phyloP scores from a whole-genome alignment of 164 flowering plant genomes.

The Taxillus chinensis region DNA sequence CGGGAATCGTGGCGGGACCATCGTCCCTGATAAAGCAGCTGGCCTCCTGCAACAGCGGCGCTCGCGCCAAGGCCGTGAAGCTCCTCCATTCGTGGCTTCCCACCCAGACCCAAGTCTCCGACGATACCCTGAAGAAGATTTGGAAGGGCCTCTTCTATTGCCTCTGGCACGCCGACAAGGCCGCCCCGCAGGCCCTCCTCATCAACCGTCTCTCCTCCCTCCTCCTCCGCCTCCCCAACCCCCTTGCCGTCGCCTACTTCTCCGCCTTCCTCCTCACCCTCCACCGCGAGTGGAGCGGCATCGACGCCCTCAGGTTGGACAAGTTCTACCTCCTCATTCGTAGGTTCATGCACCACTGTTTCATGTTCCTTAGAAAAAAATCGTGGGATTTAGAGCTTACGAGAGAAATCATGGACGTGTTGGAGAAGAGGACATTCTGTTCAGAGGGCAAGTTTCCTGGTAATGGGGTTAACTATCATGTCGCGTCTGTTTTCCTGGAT shows the following conservation, averaged over 20 bases:
- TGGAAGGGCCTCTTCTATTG: slow-evolving; percentile 95
- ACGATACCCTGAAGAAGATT: slow-evolving; percentile 54
- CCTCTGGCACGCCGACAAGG: slow-evolving; percentile 66
- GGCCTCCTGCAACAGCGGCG: slow-evolving; percentile 50
- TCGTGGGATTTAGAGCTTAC: slow-evolving; percentile 50
- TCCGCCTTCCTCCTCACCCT: slow-evolving; percentile 56
- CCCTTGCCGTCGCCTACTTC: slow-evolving; percentile 45
- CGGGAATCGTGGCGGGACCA: background rate
- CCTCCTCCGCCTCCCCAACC: slow-evolving; percentile 21
- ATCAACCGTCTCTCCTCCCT: slow-evolving; percentile 42
- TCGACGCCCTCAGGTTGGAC: slow-evolving; percentile 69
- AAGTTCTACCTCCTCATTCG: slow-evolving; percentile 77
- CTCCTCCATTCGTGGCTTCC: slow-evolving; percentile 52
- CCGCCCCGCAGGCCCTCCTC: slow-evolving; percentile 44
- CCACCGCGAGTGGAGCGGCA: slow-evolving; percentile 91
- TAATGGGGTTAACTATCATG: slow-evolving; percentile 69
- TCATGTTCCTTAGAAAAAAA: slow-evolving; percentile 33
- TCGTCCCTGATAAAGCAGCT: slow-evolving; percentile 38
- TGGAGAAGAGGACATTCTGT: slow-evolving; percentile 37
- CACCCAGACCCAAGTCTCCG: slow-evolving; percentile 29
- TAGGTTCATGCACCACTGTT: slow-evolving; percentile 35
- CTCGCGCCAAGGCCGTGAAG: slow-evolving; percentile 40
- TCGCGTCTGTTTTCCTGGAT: slow-evolving; percentile 54
- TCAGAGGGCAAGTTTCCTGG: slow-evolving; percentile 43
- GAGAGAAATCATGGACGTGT: slow-evolving; percentile 21